Base-by-base conservation (phyloP, 768 basidiomycete species). In the Xanthoconium purpureum region DNA sequence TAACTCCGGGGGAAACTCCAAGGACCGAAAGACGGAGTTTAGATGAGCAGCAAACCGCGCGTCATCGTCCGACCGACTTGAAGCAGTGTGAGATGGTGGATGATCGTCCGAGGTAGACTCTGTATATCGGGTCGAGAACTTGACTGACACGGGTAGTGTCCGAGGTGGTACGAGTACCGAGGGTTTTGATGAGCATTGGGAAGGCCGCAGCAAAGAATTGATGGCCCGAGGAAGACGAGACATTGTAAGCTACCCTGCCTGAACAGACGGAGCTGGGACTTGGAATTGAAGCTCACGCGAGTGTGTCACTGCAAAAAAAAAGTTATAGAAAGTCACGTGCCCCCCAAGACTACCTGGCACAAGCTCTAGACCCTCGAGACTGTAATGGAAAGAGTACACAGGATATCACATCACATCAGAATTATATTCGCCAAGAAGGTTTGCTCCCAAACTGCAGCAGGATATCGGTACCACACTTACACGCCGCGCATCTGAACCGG, bases 1-100 rank as follows among this genome's bases (percentile, higher is more conserved):
- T 45, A 91, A 76, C 60, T 88, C 86, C 6, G 77, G 76, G 13
- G 88, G 83, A 69, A 94, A 93, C 47, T 80, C 73, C 47, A 93
- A 75, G 14, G 85, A 80, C 5, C 80, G 71, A 61, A 90, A 91
- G 50, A 88, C 73, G 35, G 77, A 73, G 63, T 83, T 77, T 37
- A 90, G 75, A 68, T 92, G 87, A 35, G 79, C 73, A 29, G 78
- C 69, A 40, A 84, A 73, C 40, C 54, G 66, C 12, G 67, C 47
- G 14, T 67, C 62, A 38, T 56, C 60, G 42, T 51, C 57, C 44
- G 57, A 54, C 28, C 9, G 17, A 30, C 45, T 43, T 29, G 52
- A 36, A 36, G 52, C 13, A 10, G 44, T 43, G 43, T 58, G 18
- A 29, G 56, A 38, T 11, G 54, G 52, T 38, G n/a, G 17, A 18